phyloP scores from a whole-genome alignment of 345 rosid genomes.

The Gossypium australe region DNA sequence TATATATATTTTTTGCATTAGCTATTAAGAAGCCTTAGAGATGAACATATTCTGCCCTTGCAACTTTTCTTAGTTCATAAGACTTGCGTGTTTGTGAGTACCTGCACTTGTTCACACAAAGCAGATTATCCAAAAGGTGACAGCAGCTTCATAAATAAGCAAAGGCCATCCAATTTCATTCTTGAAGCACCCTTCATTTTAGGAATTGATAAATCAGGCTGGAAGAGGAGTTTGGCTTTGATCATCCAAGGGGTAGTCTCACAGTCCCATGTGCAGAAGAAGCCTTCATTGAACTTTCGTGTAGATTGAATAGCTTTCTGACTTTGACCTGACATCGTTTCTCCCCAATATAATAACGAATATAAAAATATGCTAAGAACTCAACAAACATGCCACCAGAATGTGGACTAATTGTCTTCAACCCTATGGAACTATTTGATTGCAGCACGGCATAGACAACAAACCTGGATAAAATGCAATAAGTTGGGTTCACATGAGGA shows the following conservation, averaged over 20 bases:
- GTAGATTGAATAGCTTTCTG: neutral
- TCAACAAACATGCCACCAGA: neutral
- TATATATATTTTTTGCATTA: neutral
- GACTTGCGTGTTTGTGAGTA: neutral
- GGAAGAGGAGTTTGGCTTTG: neutral
- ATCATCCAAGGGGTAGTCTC: neutral
- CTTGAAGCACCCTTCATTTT: neutral
- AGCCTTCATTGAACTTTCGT: neutral
- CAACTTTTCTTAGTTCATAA: neutral
- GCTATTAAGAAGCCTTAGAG: neutral
- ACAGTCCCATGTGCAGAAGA: neutral
- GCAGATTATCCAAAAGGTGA: neutral
- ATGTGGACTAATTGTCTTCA: neutral
- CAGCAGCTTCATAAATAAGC: neutral
- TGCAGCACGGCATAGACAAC: neutral
- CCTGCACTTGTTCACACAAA: neutral
- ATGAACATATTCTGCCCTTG: neutral
- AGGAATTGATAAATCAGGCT: neutral
- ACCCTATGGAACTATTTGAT: neutral
- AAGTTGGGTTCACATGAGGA: neutral
- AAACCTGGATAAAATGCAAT: neutral
- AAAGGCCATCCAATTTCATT: conserved; percentile 2
- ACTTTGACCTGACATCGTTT: neutral
- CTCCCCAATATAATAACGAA: neutral
- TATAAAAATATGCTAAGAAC: neutral